Base-by-base conservation (phyloP, 129 eudicot genomes). In the Saposhnikovia divaricata region DNA sequence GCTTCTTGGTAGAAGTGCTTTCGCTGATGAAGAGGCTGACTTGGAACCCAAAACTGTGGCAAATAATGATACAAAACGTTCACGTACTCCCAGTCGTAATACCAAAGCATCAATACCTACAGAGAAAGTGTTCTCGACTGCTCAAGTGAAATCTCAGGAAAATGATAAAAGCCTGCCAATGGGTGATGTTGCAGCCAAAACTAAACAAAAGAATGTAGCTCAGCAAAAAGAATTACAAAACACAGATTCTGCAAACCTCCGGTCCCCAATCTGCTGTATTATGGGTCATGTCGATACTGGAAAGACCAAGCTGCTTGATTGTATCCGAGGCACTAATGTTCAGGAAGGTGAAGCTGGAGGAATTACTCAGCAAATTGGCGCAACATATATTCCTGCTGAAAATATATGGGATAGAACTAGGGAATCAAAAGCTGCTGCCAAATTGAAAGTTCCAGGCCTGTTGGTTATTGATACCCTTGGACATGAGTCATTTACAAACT, bases 311-410 rank as follows among this genome's bases (percentile, higher is more conserved):
- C 80, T 95, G 76, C 98, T 95, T 78, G 98, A 95, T 76, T 95
- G 97, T 57, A 92, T 95, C 65, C 79, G 98, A 77, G 96, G 98
- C 55, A 95, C 98, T 31, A 92, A 95, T 84, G 98, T 95, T 76
- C 98, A 95, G 83, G 97, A 92, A 89, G 98, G 98, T 71, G 98
- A 95, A 86, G 98, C 98, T 78, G 97, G 98, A 66, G 98, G 98
- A 78, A 95, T 95, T 78, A 95, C 98, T 0, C 98, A 92, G 84
- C 98, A 95, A 86, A 95, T 95, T 78, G 97, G 97, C 31, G 98
- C 98, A 8, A 95, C 98, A 34, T 95, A 95, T 79, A 89, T 95
- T 78, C 97, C 98, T 16, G 96, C 97, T 69, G 96, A 90, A 73
- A 95, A 95, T 76, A 89, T 95, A 46, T 90, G 98, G 21, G 98